These are phyloP conservation scores for Globisporangium mamillatum DNA, from an alignment of 352 stramenopile genomes.

Conservation along the genomic window DNA sequence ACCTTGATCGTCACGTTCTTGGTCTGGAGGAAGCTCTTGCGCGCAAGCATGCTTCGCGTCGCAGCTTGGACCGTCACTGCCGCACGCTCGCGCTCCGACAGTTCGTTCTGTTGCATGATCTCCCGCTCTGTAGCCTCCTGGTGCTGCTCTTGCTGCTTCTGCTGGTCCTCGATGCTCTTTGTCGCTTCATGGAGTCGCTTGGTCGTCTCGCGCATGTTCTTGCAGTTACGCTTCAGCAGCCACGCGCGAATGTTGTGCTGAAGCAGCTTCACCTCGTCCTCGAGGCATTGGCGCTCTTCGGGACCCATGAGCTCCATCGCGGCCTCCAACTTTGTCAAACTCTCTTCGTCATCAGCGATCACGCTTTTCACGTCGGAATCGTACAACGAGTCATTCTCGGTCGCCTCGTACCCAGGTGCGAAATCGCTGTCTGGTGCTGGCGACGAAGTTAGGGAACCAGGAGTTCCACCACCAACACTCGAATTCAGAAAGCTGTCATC, in stretches of 20 bases:
- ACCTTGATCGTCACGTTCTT: slow-evolving; percentile 87
- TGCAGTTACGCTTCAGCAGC: slow-evolving; percentile 87
- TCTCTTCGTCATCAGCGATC: slow-evolving; percentile 77
- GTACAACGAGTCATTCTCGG: slow-evolving; percentile 40
- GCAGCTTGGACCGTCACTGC: slow-evolving; percentile 85
- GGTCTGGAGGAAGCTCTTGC: slow-evolving; percentile 80
- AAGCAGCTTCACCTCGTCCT: slow-evolving; percentile 85
- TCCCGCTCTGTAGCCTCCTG: slow-evolving; percentile 16
- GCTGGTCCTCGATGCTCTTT: slow-evolving; percentile 54
- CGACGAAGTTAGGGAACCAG: slow-evolving; percentile 10
- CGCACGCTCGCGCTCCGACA: slow-evolving; percentile 63
- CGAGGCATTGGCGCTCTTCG: slow-evolving; percentile 79
- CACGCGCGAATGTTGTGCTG: slow-evolving; percentile 86
- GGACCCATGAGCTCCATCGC: slow-evolving; percentile 86
- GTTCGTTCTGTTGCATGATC: slow-evolving; percentile 25
- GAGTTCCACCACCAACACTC: slow-evolving; percentile 21
- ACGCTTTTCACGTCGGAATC: slow-evolving; percentile 82
- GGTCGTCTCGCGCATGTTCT: slow-evolving; percentile 86
- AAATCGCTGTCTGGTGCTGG: slow-evolving; percentile 21
- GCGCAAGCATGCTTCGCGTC: slow-evolving; percentile 78
- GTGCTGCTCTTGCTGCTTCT: slow-evolving; percentile 40
- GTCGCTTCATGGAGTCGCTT: slow-evolving; percentile 76
- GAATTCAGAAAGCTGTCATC: slow-evolving; percentile 37
- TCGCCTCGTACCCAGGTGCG: slow-evolving; percentile 24
- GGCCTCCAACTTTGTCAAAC: slow-evolving; percentile 68